These are phyloP conservation scores for Exophiala oligosperma DNA, from an alignment of 2,329 filamentous ascomycete species.

Conservation along the genomic window DNA sequence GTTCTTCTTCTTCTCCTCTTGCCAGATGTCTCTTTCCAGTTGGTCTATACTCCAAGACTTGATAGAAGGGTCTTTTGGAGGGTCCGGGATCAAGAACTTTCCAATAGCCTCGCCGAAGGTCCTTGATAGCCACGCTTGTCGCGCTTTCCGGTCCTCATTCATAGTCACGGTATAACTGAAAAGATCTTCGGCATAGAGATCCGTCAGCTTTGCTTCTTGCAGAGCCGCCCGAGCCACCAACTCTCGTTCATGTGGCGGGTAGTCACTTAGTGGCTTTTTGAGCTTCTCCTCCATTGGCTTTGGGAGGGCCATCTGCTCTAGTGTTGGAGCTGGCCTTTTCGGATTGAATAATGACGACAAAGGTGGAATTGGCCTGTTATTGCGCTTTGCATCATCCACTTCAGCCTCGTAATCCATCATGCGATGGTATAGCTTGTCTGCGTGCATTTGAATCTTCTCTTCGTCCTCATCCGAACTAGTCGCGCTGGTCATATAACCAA, in stretches of 20 bases:
- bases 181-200: constrained; percentile 27
- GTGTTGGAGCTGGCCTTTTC: constrained; percentile 33
- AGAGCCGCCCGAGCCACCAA: constrained; percentile 37
- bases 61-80: constrained; percentile 27
- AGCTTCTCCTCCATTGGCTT: constrained; percentile 23
- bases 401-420: constrained; percentile 79
- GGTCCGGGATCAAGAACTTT: constrained; percentile 30
- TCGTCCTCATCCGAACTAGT: constrained; percentile 69
- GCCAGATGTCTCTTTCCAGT: constrained; percentile 28
- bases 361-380: constrained; percentile 43
- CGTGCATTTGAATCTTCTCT: constrained; percentile 93
- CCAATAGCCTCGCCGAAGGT: constrained; percentile 29
- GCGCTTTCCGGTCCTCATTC: constrained; percentile 27
- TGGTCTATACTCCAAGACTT: constrained; percentile 23
- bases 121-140: constrained; percentile 27
- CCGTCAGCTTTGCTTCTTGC: constrained; percentile 28
- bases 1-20: constrained; percentile 16
- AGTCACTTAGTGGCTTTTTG: constrained; percentile 39
- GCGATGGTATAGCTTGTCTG: constrained; percentile 83
- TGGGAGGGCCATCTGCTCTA: constrained; percentile 32
- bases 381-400: constrained; percentile 60
- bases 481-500: constrained; percentile 70
- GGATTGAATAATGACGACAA: constrained; percentile 47
- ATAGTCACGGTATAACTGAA: constrained; percentile 27
- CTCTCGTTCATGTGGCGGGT: constrained; percentile 49